phyloP scores from a whole-genome alignment of 768 basidiomycete genomes.

The Strobilomyces echinocephalus region DNA sequence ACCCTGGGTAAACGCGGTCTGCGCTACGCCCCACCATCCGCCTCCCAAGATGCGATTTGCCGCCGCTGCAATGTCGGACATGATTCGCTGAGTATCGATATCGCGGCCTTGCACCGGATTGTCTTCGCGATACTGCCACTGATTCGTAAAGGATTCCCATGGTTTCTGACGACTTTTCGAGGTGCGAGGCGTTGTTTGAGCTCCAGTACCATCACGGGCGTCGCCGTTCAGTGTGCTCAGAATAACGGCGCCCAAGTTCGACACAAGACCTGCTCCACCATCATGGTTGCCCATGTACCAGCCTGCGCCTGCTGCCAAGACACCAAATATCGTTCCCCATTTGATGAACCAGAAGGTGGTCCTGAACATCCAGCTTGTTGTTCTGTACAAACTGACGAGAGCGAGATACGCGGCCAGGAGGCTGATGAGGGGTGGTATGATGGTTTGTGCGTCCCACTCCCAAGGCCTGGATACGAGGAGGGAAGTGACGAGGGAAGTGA shows the following conservation, averaged over 20 bases:
- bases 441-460: conserved; percentile 62
- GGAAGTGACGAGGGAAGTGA: conserved; percentile 44
- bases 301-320: conserved; percentile 48
- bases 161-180: conserved; percentile 38
- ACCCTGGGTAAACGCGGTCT: conserved; percentile 22
- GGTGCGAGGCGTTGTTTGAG: conserved; percentile 13
- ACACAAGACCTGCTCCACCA: conserved; percentile 33
- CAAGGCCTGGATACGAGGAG: conserved; percentile 48
- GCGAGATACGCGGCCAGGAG: conserved; percentile 71
- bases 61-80: conserved; percentile 40
- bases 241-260: conserved; percentile 38
- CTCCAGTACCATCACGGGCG: conserved; percentile 27
- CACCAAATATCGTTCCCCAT: conserved; percentile 63
- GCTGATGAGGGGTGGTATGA: conserved; percentile 72
- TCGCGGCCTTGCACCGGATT: conserved; percentile 20
- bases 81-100: conserved; percentile 41
- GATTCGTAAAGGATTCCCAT: conserved; percentile 63
- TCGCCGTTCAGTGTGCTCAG: conserved; percentile 41
- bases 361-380: conserved; percentile 69
- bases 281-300: conserved; percentile 48
- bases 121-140: conserved; percentile 49
- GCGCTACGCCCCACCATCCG: conserved; percentile 38
- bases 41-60: conserved; percentile 29
- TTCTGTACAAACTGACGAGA: conserved; percentile 72
- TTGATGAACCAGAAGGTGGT: conserved; percentile 67